These are phyloP conservation scores for Cytospora chrysosperma DNA, from an alignment of 2,329 filamentous ascomycete species.

Conservation along the genomic window DNA sequence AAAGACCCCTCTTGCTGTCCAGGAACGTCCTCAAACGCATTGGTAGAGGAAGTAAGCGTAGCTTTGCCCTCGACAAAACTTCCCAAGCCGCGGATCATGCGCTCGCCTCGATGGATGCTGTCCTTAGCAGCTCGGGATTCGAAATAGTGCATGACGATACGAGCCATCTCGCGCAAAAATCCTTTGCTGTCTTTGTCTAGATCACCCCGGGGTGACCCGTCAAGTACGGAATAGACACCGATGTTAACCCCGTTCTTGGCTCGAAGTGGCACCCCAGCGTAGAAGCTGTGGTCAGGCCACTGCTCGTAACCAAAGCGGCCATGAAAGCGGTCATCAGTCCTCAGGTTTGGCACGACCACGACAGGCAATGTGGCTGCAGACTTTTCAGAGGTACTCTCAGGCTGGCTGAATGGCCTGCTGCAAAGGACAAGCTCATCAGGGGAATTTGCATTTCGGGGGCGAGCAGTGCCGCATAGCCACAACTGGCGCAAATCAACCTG, in stretches of 20 bases:
- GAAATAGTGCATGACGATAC: conserved; percentile 31
- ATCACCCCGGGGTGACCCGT: conserved; percentile 1
- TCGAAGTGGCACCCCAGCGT: conserved; percentile 21
- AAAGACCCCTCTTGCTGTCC: conserved; percentile 9
- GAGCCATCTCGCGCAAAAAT: conserved; percentile 29
- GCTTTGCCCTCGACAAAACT: conserved; percentile 27
- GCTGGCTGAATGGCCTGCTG: background rate
- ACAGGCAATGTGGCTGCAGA: background rate
- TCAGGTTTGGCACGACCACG: conserved; percentile 14
- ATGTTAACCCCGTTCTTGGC: conserved; percentile 18
- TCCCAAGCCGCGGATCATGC: conserved; percentile 29
- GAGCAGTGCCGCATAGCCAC: conserved; percentile 5
- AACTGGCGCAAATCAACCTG: background rate
- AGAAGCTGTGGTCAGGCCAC: conserved; percentile 11
- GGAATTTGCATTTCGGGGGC: conserved; percentile 1
- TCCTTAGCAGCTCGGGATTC: conserved; percentile 28
- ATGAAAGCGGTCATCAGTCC: conserved; percentile 14
- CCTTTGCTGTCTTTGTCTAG: conserved; percentile 22
- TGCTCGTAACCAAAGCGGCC: background rate
- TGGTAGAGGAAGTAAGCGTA: background rate
- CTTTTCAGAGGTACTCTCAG: background rate
- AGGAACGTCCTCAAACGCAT: conserved; percentile 2
- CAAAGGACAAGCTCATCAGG: conserved; percentile 9
- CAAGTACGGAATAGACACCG: conserved; percentile 14
- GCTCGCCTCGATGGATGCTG: conserved; percentile 28